These are phyloP conservation scores for Penicillium sp. DNA, from an alignment of 2,329 filamentous ascomycete species.

Conservation along the genomic window DNA sequence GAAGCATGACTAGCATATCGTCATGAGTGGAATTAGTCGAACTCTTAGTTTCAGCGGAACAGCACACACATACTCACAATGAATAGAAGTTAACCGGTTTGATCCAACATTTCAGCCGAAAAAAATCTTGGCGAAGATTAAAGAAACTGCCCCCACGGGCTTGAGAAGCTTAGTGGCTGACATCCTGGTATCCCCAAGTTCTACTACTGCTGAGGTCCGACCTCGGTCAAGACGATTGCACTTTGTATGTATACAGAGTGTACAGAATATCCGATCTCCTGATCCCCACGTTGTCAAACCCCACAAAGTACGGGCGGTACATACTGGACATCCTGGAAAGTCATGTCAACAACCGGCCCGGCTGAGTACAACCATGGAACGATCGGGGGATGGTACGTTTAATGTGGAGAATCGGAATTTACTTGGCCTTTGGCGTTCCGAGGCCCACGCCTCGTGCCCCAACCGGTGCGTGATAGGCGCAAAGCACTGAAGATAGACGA, in stretches of 20 bases:
- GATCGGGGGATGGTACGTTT: background rate
- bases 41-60: too few species aligned
- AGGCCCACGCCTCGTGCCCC: background rate
- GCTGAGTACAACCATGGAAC: background rate
- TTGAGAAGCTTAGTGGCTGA: background rate
- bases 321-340: background rate
- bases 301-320: background rate
- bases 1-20: too few species aligned
- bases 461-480: background rate
- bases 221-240: background rate
- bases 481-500: background rate
- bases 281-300: background rate
- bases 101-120: background rate
- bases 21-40: too few species aligned
- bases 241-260: background rate
- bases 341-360: background rate
- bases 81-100: background rate
- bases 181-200: background rate
- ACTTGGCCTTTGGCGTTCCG: background rate
- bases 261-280: background rate
- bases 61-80: background rate
- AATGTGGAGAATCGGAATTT: constrained; percentile 1
- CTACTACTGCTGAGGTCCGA: background rate
- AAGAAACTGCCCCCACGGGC: background rate
- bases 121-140: background rate